A percentile compares a stretch with the other conserved stretches of the same genome.
Conservation (phyloP, 2,329 filamentous ascomycete species). For the Penicillium vulpinum region DNA sequence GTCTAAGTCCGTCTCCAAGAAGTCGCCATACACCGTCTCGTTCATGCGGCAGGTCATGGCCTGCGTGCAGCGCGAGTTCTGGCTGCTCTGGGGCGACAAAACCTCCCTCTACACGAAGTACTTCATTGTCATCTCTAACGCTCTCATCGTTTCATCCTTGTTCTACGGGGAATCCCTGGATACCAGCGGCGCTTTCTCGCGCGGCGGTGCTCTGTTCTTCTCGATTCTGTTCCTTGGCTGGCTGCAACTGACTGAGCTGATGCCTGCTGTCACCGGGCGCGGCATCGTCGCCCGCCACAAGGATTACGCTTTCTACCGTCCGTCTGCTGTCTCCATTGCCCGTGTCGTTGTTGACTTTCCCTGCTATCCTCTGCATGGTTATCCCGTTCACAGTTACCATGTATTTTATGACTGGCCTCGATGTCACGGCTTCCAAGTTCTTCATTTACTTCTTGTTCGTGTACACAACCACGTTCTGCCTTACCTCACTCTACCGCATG, state of each 20-base stretch:
- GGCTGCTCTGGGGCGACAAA: conserved; percentile 74
- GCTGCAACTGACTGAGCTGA: conserved; percentile 76
- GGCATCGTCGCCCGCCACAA: conserved; percentile 68
- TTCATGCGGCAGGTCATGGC: conserved; percentile 66
- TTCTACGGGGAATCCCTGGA: conserved; percentile 68
- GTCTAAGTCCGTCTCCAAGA: conserved; percentile 66
- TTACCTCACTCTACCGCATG: conserved; percentile 66
- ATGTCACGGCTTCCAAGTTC: conserved; percentile 62
- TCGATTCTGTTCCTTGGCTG: conserved; percentile 66
- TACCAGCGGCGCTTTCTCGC: conserved; percentile 62
- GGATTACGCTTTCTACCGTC: conserved; percentile 69
- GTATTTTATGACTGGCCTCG: conserved; percentile 65
- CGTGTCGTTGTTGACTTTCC: conserved; percentile 64
- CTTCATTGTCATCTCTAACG: conserved; percentile 74
- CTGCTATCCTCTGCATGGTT: conserved; percentile 59
- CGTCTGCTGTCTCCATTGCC: conserved; percentile 63
- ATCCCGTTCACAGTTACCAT: conserved; percentile 62
- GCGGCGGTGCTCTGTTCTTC: conserved; percentile 66
- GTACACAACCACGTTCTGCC: conserved; percentile 61
- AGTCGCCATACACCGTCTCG: conserved; percentile 74
- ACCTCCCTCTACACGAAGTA: conserved; percentile 75
- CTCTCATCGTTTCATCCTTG: conserved; percentile 72
- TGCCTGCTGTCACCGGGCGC: conserved; percentile 72
- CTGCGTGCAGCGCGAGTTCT: conserved; percentile 69
- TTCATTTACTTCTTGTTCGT: conserved; percentile 67